Evolutionary conservation across 768 basidiomycete species (phyloP).

Genomic region (Cyclocybe aegerita): DNA sequence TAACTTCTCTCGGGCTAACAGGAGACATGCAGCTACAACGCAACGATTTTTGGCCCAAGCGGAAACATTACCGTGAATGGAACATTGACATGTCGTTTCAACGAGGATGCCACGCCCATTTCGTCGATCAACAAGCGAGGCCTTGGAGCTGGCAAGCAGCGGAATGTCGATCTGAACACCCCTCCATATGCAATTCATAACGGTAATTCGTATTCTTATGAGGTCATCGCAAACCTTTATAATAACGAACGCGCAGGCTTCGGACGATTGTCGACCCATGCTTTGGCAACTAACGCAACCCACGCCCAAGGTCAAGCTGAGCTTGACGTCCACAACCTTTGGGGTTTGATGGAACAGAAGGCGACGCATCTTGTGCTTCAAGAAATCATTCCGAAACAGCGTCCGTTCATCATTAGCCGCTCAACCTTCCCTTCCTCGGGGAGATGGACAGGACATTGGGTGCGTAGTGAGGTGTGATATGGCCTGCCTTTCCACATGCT

Average conservation of each 20-base stretch:
- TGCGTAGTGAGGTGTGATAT: conserved; percentile 23
- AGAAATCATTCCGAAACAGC: conserved; percentile 51
- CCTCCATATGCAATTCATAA: conserved; percentile 77
- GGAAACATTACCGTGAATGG: conserved; percentile 78
- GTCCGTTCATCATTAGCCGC: conserved; percentile 72
- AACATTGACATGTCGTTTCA: conserved; percentile 46
- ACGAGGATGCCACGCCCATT: conserved; percentile 10
- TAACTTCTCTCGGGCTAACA: conserved; percentile 4
- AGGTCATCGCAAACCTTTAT: conserved; percentile 2
- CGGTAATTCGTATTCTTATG: conserved; percentile 33
- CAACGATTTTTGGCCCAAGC: conserved; percentile 60
- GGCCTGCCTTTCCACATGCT: conserved; percentile 12
- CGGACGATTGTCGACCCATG: conserved; percentile 49
- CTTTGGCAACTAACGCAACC: conserved; percentile 71
- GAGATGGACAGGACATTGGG: conserved; percentile 75
- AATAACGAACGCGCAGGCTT: conserved; percentile 31
- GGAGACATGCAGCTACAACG: conserved; percentile 50
- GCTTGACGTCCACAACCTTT: conserved; percentile 69
- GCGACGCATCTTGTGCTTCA: conserved; percentile 61
- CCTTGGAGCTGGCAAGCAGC: conserved; percentile 48
- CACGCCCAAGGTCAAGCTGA: conserved; percentile 62
- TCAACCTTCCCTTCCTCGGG: conserved; percentile 71
- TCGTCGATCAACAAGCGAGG: conserved; percentile 38
- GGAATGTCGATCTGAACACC: conserved; percentile 47
- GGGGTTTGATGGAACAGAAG: conserved; percentile 70